Conservation (phyloP, 1,139 yeast species). For the Saccharomycopsis hybrid region DNA sequence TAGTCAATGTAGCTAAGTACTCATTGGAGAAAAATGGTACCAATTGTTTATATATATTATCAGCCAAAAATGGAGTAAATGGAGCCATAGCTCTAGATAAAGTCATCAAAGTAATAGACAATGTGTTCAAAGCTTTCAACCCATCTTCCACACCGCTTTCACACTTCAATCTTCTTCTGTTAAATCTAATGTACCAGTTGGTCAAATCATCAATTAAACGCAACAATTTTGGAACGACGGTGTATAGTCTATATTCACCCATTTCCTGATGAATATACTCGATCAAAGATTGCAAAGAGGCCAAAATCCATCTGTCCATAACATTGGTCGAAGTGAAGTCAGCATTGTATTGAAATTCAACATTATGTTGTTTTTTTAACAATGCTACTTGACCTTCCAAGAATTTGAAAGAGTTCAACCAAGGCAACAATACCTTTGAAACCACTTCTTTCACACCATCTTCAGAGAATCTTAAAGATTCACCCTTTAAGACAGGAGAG, state of each 20-base stretch:
- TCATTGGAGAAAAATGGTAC: slow-evolving; percentile 52
- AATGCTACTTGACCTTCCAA: slow-evolving; percentile 91
- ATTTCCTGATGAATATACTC: slow-evolving; percentile 83
- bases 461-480: slow-evolving; percentile 92
- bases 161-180: slow-evolving; percentile 97
- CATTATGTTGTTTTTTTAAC: slow-evolving; percentile 65
- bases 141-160: slow-evolving; percentile 82
- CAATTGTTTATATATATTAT: slow-evolving; percentile 77
- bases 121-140: slow-evolving; percentile 76
- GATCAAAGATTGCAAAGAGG: slow-evolving; percentile 87
- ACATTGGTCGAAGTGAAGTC: slow-evolving; percentile 66
- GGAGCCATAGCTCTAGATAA: slow-evolving; percentile 98
- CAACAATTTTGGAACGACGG: slow-evolving; percentile 90
- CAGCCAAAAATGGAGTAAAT: slow-evolving; percentile 94
- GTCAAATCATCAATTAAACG: slow-evolving; percentile 89
- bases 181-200: slow-evolving; percentile 98
- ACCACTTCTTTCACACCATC: slow-evolving; percentile 98
- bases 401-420: slow-evolving; percentile 97
- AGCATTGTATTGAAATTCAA: slow-evolving; percentile 70
- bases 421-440: slow-evolving; percentile 89
- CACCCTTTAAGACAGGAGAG: slow-evolving; percentile 96
- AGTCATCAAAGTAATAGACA: slow-evolving; percentile 83
- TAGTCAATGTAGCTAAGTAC: slow-evolving; percentile 35
- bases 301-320: slow-evolving; percentile 96
- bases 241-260: slow-evolving; percentile 82